These are phyloP conservation scores for Dittrichia graveolens DNA, from an alignment of 129 eudicot genomes.

Conservation along the genomic window DNA sequence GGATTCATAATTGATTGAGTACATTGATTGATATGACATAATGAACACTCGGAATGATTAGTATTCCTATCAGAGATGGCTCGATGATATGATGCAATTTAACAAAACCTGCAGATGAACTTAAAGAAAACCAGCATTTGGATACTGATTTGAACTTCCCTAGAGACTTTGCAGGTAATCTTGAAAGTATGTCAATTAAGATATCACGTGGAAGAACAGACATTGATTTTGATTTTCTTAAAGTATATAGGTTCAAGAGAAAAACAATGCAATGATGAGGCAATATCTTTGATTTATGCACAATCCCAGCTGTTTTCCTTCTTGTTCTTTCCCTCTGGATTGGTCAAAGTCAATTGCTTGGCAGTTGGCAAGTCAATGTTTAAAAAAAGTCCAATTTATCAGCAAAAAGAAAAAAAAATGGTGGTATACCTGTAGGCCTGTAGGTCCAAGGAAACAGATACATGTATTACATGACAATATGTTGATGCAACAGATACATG, in stretches of 20 bases:
- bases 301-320: no score
- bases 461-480: no score
- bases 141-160: slow-evolving; percentile 38
- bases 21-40: slow-evolving; percentile 22
- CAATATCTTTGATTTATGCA: no score
- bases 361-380: no score
- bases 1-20: slow-evolving; percentile 27
- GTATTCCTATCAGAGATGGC: slow-evolving; percentile 18
- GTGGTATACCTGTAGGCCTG: no score
- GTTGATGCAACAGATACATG: no score
- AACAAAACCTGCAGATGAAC: slow-evolving; percentile 27
- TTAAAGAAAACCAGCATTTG: slow-evolving; percentile 36
- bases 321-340: no score
- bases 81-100: slow-evolving; percentile 21
- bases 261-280: background rate
- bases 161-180: slow-evolving; percentile 44
- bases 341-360: no score
- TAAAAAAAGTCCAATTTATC: no score
- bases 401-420: no score
- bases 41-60: slow-evolving; percentile 24
- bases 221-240: slow-evolving; percentile 20
- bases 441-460: no score
- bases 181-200: slow-evolving; percentile 34
- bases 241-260: background rate
- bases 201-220: slow-evolving; percentile 35